Evolutionary conservation across 2,329 filamentous ascomycete species (phyloP).

Genomic region (Graphilbum ipis-grandicollis): DNA sequence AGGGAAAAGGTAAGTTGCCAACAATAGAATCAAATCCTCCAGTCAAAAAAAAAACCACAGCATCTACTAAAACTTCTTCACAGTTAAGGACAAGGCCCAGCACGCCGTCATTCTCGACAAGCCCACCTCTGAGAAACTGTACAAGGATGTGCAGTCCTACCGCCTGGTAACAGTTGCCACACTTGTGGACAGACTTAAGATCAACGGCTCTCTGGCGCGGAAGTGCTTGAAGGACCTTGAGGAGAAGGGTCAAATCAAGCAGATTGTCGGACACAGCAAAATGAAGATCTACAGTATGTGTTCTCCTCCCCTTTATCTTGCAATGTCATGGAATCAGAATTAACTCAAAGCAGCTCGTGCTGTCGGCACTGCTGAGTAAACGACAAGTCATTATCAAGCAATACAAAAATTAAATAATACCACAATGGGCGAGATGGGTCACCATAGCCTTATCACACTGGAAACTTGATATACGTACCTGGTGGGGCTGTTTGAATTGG

Average conservation of each 20-base stretch:
- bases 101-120: slow-evolving; percentile 99
- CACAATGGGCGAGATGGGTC: too few species aligned
- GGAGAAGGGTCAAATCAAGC: slow-evolving; percentile 98
- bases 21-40: background rate
- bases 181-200: slow-evolving; percentile 98
- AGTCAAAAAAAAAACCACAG: background rate
- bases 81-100: slow-evolving; percentile 99
- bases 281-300: slow-evolving; percentile 92
- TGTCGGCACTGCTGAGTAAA: slow-evolving; percentile 33
- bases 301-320: too few species aligned
- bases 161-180: slow-evolving; percentile 96
- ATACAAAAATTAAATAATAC: slow-evolving; percentile 6
- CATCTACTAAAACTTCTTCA: background rate
- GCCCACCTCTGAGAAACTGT: slow-evolving; percentile 89
- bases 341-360: slow-evolving; percentile 34
- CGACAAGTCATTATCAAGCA: slow-evolving; percentile 3
- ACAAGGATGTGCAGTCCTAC: slow-evolving; percentile 99
- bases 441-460: too few species aligned
- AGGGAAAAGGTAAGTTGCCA: slow-evolving; percentile 48
- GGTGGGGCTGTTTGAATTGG: slow-evolving; percentile 1
- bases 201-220: slow-evolving; percentile 95
- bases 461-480: slow-evolving; percentile 4
- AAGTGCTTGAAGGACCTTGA: slow-evolving; percentile 81
- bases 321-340: too few species aligned
- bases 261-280: slow-evolving; percentile 90